phyloP scores from a whole-genome alignment of 768 basidiomycete species.

The Lactifluus subvellereus region DNA sequence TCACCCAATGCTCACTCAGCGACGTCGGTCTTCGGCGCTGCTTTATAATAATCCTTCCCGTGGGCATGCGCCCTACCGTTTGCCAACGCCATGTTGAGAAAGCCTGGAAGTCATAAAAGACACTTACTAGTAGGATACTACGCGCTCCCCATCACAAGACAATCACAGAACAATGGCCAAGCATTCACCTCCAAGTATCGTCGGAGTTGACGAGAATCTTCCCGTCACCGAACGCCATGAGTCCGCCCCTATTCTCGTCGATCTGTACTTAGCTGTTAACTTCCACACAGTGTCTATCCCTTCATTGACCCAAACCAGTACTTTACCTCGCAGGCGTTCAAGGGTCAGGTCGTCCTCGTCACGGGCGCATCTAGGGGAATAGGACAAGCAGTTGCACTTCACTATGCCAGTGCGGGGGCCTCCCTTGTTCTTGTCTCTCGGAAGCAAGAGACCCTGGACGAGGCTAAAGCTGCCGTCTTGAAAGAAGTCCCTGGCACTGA shows the following conservation, averaged over 20 bases:
- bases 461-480: conserved; percentile 25
- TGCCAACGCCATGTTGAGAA: too few relatives aligned
- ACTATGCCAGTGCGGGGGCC: conserved; percentile 30
- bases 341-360: conserved; percentile 29
- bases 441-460: conserved; percentile 22
- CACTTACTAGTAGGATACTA: too few relatives aligned
- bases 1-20: too few relatives aligned
- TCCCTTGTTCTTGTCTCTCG: conserved; percentile 27
- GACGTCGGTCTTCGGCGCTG: too few relatives aligned
- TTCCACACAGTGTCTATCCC: conserved; percentile 24
- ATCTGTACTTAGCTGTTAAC: neutral
- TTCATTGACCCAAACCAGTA: conserved; percentile 28
- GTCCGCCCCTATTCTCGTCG: neutral
- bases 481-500: conserved; percentile 6
- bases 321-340: conserved; percentile 20
- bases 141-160: too few relatives aligned
- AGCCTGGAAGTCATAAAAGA: too few relatives aligned
- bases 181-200: neutral
- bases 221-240: neutral
- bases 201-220: neutral
- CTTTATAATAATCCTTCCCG: too few relatives aligned
- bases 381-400: conserved; percentile 27
- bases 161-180: neutral
- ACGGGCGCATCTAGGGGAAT: conserved; percentile 30
- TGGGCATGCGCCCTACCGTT: too few relatives aligned